Base-by-base conservation (phyloP, 371 early-diverging fungal genomes). In the Haplosporangium sp. region DNA sequence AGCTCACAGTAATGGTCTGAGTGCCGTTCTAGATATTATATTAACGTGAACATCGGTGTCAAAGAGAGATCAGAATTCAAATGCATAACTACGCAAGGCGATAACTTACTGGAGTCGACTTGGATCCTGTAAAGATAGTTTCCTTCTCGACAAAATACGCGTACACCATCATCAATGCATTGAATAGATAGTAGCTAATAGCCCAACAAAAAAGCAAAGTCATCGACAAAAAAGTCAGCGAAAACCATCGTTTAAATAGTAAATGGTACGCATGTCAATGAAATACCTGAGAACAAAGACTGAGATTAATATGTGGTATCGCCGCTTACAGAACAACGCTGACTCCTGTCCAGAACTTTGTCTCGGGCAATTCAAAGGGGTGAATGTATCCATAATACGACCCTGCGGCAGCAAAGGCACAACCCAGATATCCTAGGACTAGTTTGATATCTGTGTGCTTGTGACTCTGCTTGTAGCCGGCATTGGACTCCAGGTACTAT, bases 351-450 rank as follows among this genome's bases (percentile, higher is more conserved):
- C 73, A 79, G 47, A 79, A 68, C 66, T 79, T 79, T 54, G 79
- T 68, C 16, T 40, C 64, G 23, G 72, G 59, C 11, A 67, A 57
- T 41, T 79, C 73, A 38, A 79, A 79, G 16, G 73, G 73, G 56
- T 79, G 73, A 20, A 68, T 68, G 43, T 72, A 79, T 40, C 79
- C 79, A 18, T 79, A 72, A 69, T 79, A 79, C 14, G 79, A 79
- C 43, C 79, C 79, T 37, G 79, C 79, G 53, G 62, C 79, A 55
- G 79, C 79, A 54, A 68, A 59, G 41, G 53, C 53, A 45, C 79
- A 79, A 13, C 73, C 73, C 13, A 73, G 13, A 42, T 79, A 79
- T 18, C 79, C 79, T 21, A 79, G 64, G 21, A 53, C 62, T 10
- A 79, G 73, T 36, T 68, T 72, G 66, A 53, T 79, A 29, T 79